Base-by-base conservation (phyloP, 2,329 filamentous ascomycete species). In the Fusarium burgessii region DNA sequence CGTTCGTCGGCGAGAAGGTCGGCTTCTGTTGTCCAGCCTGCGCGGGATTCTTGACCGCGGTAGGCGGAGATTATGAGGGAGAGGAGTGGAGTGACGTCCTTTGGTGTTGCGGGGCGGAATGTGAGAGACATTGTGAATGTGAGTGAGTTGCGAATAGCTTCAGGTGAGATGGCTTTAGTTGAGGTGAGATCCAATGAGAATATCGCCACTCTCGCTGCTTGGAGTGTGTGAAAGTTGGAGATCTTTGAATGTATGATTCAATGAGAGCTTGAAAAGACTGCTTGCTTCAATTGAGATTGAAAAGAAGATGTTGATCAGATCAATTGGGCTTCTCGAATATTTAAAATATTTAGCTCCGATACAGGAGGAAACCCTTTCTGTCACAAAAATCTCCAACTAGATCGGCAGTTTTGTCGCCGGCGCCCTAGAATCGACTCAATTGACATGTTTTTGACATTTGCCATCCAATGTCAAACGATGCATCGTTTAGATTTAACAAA, bases 1-100 rank as follows among this genome's bases (percentile, higher is more conserved):
- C 84, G 83, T 27, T 82, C 77, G 73, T 82, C 83, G 13, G 74
- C 74, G 23, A 86, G 70, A 12, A 85, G 77, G 60, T 85, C 81
- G 18, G 83, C 82, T 67, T 85, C 84, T 7, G 82, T 84, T 17
- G 84, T 85, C 84, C 84, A 86, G 57, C 84, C 84, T 18, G 76
- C 72, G 33, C 80, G 78, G 69, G 78, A 81, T 27, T 74, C 58
- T 5, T 80, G 80, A 55, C 84, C 84, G 62, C 83, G 83, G 77
- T 84, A 86, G 41, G 84, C 84, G 4, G 81, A 80, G 51, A 80
- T 77, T 51, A 86, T 78, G 55, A 86, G 80, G 6, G 77, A 64
- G 25, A 82, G 79, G 32, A 85, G 62, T 14, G 70, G 50, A 11
- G 77, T 60, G 15, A 78, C 71, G 47, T 83, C 82, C 17, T 72